phyloP scores from a whole-genome alignment of 202 grass and related monocot genomes.

The Carex arenaria region DNA sequence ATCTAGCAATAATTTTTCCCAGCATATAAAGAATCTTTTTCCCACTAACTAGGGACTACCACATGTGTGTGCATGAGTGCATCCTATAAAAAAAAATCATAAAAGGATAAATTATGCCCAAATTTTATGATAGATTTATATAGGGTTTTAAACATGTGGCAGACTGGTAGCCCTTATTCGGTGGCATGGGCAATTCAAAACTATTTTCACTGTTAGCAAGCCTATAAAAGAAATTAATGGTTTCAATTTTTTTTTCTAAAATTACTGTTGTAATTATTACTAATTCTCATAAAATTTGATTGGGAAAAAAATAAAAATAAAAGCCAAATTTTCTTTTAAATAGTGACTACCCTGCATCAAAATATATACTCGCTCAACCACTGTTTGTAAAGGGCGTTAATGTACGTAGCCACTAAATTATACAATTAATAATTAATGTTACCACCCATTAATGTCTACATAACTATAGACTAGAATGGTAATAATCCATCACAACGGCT shows the following conservation, averaged over 20 bases:
- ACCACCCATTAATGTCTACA: not conserved
- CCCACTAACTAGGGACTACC: too few relatives aligned
- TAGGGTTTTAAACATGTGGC: too few relatives aligned
- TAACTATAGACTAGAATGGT: not conserved
- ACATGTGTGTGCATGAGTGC: too few relatives aligned
- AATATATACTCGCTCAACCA: not conserved
- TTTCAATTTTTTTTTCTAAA: not conserved
- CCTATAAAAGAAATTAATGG: too few relatives aligned
- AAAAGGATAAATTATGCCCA: too few relatives aligned
- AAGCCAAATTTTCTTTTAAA: too few relatives aligned
- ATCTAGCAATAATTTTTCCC: not conserved
- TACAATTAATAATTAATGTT: not conserved
- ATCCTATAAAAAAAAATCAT: too few relatives aligned
- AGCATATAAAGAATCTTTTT: not conserved
- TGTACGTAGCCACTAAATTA: not conserved
- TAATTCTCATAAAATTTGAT: not conserved
- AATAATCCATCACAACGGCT: slow-evolving; percentile 1
- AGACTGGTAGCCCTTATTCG: too few relatives aligned
- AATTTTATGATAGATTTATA: too few relatives aligned
- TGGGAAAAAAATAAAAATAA: not conserved
- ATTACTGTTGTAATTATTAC: not conserved
- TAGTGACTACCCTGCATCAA: not conserved
- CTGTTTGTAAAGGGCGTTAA: not conserved
- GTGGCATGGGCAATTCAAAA: too few relatives aligned
- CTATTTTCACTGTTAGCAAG: too few relatives aligned